Evolutionary conservation across 2,329 filamentous ascomycete genomes (phyloP), one percentile per base, ranked within the genome.

Genomic region (Talaromyces sp.): DNA sequence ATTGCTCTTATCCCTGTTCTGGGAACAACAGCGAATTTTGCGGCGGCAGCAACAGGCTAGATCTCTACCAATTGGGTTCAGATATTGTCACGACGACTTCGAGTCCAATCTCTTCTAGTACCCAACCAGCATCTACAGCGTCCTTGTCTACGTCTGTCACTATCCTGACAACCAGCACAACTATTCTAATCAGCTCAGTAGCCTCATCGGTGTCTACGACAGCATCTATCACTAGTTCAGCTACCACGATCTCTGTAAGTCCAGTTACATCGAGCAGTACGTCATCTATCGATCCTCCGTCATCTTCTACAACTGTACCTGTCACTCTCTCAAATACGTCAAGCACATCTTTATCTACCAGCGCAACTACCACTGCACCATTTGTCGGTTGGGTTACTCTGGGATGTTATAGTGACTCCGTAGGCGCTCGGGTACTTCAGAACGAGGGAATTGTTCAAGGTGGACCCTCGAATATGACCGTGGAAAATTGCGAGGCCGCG

Each of bases 1-100:
- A 61, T 43, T 65, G 63, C 41, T 61, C 57, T 7, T 61, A 35
- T 22, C 33, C 63, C 17, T 65, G 63, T 49, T 61, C 63, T 56
- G 63, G 63, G 8, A 56, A 65, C 41, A 47, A 27, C 27, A 61
- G 47, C 35, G 63, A 65, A 61, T 61, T 61, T 41, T 65, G 63
- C 39, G 63, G 63, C 49, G 63, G 63, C 25, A 50, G 62, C 35
- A 59, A 64, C 25, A 64, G 62, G 37, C n/a, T 64, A 5, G 43
- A 64, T 52, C 27, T 64, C 10, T 64, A 64, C 25, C 19, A 64
- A 19, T 10, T 64, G 19, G 33, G 31, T 10, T 64, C 62, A 50
- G n/a, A 11, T 58, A 52, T 50, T 5, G 25, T 43, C 22, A 64
- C 54, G 11, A 59, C 54, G 1, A 52, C 27, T 37, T 63, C 52